Evolutionary conservation across 208 protist genomes (phyloP).

Genomic region (Polymyxa betae): DNA sequence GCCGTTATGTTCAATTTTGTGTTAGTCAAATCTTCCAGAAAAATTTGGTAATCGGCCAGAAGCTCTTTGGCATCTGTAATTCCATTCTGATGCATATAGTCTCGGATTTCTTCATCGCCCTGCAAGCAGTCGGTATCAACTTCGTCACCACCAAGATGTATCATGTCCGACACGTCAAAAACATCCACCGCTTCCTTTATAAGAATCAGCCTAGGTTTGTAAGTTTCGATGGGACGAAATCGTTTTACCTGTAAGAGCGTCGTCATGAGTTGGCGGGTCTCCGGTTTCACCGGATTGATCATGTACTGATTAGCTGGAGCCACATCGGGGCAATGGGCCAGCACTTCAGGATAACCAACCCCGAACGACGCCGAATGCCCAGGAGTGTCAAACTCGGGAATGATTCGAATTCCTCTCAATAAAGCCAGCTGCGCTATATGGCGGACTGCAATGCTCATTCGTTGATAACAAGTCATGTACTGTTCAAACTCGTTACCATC

Average conservation of each 20-base stretch:
- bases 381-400: slow-evolving; percentile 64
- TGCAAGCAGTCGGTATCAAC: slow-evolving; percentile 43
- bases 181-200: background rate
- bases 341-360: slow-evolving; percentile 52
- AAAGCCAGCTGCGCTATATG: background rate
- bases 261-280: background rate
- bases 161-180: background rate
- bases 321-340: slow-evolving; percentile 53
- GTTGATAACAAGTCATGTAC: background rate
- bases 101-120: background rate
- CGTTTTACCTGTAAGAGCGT: background rate
- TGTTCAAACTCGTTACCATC: background rate
- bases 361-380: slow-evolving; percentile 55
- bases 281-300: slow-evolving; percentile 38
- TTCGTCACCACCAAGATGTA: slow-evolving; percentile 60
- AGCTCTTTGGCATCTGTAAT: slow-evolving; percentile 5
- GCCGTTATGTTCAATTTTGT: background rate
- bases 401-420: slow-evolving; percentile 59
- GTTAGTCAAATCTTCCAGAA: background rate
- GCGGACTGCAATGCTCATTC: background rate
- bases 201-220: background rate
- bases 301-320: background rate
- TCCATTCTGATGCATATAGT: background rate
- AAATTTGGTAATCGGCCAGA: slow-evolving; percentile 25
- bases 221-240: too few species aligned